phyloP scores from a whole-genome alignment of 257 asterid species.

The Rehmannia glutinosa region DNA sequence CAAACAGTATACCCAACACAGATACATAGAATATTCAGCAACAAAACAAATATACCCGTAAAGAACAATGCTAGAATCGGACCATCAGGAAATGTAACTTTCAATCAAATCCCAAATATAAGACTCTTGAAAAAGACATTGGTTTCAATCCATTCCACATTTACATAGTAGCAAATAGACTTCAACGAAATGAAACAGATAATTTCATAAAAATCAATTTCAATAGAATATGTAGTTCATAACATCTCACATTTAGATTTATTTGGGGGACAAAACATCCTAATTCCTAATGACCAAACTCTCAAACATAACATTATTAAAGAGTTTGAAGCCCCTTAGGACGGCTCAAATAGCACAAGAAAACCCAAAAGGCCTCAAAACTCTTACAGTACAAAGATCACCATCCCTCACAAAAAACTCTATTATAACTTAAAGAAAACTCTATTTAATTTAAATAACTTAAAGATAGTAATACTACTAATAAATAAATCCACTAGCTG shows the following conservation, averaged over 20 bases:
- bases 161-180: not conserved
- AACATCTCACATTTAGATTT: slow-evolving; percentile 12
- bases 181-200: not conserved
- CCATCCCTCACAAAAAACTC: slow-evolving; percentile 10
- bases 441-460: slow-evolving; percentile 8
- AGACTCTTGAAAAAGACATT: not conserved
- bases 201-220: too few species aligned
- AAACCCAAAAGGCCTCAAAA: slow-evolving; percentile 32
- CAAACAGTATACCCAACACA: not conserved
- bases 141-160: not conserved
- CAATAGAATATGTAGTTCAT: not conserved
- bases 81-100: slow-evolving; percentile 14
- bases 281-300: not conserved
- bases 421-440: not conserved
- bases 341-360: slow-evolving; percentile 70
- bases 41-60: not conserved
- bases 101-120: slow-evolving; percentile 15
- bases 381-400: not conserved
- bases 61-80: not conserved
- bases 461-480: not conserved
- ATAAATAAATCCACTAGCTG: slow-evolving; percentile 32
- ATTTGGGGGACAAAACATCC: too few species aligned
- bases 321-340: slow-evolving; percentile 32
- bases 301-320: not conserved
- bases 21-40: slow-evolving; percentile 12